Evolutionary conservation across 1,139 yeast species (phyloP).

Genomic region (Suhomyces wounanorum): DNA sequence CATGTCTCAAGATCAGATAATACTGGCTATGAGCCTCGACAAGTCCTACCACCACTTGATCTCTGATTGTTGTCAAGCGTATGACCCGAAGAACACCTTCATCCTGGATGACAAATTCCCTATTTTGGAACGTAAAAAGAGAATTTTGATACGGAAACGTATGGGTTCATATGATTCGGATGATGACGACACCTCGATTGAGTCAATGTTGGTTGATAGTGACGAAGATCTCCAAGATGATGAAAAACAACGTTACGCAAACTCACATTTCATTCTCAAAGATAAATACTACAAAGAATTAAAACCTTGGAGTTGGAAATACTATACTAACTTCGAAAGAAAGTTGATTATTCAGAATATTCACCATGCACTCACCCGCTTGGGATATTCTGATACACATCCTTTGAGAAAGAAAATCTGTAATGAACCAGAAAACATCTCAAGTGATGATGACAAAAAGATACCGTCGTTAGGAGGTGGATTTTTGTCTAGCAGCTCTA

Average conservation of each 20-base stretch:
- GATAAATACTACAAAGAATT: constrained; percentile 48
- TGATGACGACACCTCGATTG: constrained; percentile 16
- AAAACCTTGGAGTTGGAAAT: constrained; percentile 42
- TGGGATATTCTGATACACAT: constrained; percentile 49
- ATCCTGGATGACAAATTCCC: constrained; percentile 39
- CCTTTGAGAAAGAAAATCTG: constrained; percentile 43
- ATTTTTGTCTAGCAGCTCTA: constrained; percentile 15
- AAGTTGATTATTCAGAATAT: constrained; percentile 35
- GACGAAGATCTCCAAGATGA: constrained; percentile 14
- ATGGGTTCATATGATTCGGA: constrained; percentile 3
- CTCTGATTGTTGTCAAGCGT: constrained; percentile 30
- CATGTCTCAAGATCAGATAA: constrained; percentile 22
- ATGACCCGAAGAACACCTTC: constrained; percentile 36
- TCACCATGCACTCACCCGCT: constrained; percentile 43
- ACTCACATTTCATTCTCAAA: constrained; percentile 30
- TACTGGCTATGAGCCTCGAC: constrained; percentile 16
- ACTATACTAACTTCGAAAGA: constrained; percentile 38
- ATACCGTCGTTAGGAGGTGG: constrained; percentile 26
- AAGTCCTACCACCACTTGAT: constrained; percentile 8
- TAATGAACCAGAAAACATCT: constrained; percentile 18
- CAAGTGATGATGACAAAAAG: constrained; percentile 16
- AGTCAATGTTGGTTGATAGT: constrained; percentile 15
- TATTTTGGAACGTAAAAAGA: constrained; percentile 16
- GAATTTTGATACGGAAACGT: constrained; percentile 9
- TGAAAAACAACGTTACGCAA: constrained; percentile 10